Evolutionary conservation across 2,329 filamentous ascomycete species (phyloP).

Genomic region (Penicillium polonicum): DNA sequence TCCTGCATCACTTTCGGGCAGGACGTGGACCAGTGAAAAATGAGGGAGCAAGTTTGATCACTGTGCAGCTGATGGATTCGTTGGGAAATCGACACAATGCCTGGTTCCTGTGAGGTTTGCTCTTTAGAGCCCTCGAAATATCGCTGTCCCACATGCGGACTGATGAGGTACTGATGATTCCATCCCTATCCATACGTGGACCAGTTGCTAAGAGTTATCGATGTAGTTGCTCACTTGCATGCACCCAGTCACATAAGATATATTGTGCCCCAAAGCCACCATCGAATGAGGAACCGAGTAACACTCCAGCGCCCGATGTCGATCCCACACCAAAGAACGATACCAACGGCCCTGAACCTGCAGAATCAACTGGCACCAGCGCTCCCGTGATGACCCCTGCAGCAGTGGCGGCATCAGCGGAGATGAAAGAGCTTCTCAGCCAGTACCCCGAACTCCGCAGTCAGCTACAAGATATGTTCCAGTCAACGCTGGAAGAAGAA

Average conservation of each 20-base stretch:
- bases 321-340: conserved; percentile 9
- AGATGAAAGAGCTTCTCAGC: conserved; percentile 40
- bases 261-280: conserved; percentile 39
- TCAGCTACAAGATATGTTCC: conserved; percentile 46
- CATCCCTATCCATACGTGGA: neutral
- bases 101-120: conserved; percentile 39
- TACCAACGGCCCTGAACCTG: conserved; percentile 4
- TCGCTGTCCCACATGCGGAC: conserved; percentile 39
- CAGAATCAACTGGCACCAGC: neutral
- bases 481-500: conserved; percentile 40
- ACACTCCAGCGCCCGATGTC: conserved; percentile 11
- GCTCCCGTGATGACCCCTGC: neutral
- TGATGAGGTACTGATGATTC: conserved; percentile 36
- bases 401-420: conserved; percentile 28
- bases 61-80: conserved; percentile 11
- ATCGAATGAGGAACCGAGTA: conserved; percentile 16
- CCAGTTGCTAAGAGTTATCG: neutral
- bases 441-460: conserved; percentile 40
- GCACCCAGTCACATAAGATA: conserved; percentile 47
- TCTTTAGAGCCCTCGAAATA: conserved; percentile 39
- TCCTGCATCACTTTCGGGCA: conserved; percentile 1
- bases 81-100: conserved; percentile 27
- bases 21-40: conserved; percentile 12
- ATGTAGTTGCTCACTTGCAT: conserved; percentile 47
- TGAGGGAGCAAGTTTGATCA: conserved; percentile 17